Base-by-base conservation (phyloP, 176 grass and related monocot species). In the Zoysia pacifica region DNA sequence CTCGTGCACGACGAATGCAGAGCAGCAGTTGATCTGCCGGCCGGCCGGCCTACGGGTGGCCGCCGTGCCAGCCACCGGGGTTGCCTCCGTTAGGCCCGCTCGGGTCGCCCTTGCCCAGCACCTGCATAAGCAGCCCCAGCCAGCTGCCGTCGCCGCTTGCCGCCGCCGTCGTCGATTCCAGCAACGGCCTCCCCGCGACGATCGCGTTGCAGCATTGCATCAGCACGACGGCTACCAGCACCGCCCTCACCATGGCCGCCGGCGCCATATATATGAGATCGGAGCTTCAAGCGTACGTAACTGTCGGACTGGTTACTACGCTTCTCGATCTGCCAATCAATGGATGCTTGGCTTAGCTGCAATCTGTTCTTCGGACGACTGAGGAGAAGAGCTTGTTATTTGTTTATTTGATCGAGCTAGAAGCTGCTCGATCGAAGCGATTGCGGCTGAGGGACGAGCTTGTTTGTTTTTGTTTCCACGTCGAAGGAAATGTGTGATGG, bases 121-220 rank as follows among this genome's bases (percentile, higher is more conserved):
- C 67, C 67, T 76, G 72, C 72, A 60, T 40, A 8, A 83, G 46
- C 9, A 58, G 51, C 4, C 48, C 11, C 14, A 62, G 62, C 70
- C 61, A 53, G 11, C n/a, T 2, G 16, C 45, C 46, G 7, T 16
- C 6, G 28, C 7, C 42, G 0, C 72, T 73, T 14, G 9, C 2
- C 38, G 14, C 51, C 14, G 15, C 50, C 36, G 48, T 14, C 7
- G 70, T 35, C 1, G 38, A 7, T 10, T 44, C 72, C 37, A 74
- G 1, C 70, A 83, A 37, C 62, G 65, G 43, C 51, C 81, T 67
- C 51, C 41, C 81, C 72, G 62, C 63, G 5, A 68, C 15, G 50
- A 68, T 40, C 41, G 1, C 40, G 5, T 68, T 75, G 72, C 72
- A 84, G 36, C 53, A 77, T 9, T 77, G 82, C 73, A 84, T 70